phyloP scores from a whole-genome alignment of 305 asterid species.

The Rubia balearica region DNA sequence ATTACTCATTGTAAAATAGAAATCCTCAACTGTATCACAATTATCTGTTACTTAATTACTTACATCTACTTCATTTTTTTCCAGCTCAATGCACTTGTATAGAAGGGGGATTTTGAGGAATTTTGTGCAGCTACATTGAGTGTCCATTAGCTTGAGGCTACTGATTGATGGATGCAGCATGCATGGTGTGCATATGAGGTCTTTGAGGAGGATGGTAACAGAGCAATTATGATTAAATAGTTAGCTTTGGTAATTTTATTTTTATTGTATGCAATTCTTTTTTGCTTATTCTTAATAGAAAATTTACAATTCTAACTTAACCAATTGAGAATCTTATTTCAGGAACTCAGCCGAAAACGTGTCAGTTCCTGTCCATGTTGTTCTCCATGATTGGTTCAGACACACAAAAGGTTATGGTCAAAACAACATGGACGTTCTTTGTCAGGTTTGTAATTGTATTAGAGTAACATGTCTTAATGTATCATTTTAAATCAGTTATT shows the following conservation, averaged over 20 bases:
- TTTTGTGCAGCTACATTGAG: slow-evolving; percentile 84
- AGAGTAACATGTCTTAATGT: background rate
- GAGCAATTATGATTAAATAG: slow-evolving; percentile 88
- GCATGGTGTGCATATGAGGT: slow-evolving; percentile 91
- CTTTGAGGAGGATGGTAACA: slow-evolving; percentile 88
- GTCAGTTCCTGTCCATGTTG: slow-evolving; percentile 83
- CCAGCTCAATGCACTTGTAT: slow-evolving; percentile 85
- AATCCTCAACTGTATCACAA: background rate
- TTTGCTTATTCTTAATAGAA: background rate
- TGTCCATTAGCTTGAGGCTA: slow-evolving; percentile 83
- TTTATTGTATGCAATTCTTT: background rate
- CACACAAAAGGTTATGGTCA: slow-evolving; percentile 78
- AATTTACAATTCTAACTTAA: background rate
- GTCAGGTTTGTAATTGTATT: slow-evolving; percentile 46
- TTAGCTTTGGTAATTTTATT: slow-evolving; percentile 68
- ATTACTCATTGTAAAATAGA: background rate
- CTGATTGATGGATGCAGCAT: slow-evolving; percentile 85
- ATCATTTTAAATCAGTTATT: background rate
- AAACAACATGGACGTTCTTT: slow-evolving; percentile 71
- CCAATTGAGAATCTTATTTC: slow-evolving; percentile 12
- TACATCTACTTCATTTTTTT: slow-evolving; percentile 8
- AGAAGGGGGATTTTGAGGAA: slow-evolving; percentile 96
- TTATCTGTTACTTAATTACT: slow-evolving; percentile 17
- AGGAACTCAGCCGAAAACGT: slow-evolving; percentile 90
- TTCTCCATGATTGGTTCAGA: slow-evolving; percentile 87